Percentiles rank a stretch among this genome's conserved stretches.
These are phyloP conservation scores for Theobroma cacao DNA, from an alignment of 345 rosid genomes.

Conservation along the genomic window DNA sequence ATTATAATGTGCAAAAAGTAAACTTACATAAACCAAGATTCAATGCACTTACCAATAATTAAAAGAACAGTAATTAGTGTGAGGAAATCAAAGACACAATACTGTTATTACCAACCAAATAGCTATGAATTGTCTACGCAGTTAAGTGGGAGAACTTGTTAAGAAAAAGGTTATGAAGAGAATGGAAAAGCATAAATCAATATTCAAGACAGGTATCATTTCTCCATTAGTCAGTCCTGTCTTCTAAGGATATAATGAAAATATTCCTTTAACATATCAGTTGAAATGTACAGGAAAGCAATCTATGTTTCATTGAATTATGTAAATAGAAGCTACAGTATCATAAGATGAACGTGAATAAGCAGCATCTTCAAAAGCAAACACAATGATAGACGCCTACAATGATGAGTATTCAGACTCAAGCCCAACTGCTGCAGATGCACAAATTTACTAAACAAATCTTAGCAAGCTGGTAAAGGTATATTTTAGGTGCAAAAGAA, in stretches of 20 bases:
- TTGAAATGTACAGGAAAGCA: neutral
- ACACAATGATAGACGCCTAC: neutral
- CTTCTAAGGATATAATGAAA: neutral
- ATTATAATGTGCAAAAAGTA: neutral
- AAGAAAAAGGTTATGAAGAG: neutral
- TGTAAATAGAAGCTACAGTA: neutral
- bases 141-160: neutral
- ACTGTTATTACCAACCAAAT: neutral
- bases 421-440: neutral
- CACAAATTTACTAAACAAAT: neutral
- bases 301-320: neutral
- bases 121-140: neutral
- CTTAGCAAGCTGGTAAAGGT: neutral
- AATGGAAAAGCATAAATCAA: neutral
- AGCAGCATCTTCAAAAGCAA: neutral
- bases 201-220: neutral
- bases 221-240: neutral
- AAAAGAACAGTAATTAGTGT: neutral
- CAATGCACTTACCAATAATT: neutral
- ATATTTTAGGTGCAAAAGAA: neutral
- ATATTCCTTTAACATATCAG: neutral
- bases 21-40: neutral
- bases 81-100: neutral
- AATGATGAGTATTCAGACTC: neutral
- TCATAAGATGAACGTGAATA: neutral